These are phyloP conservation scores for Acer saccharum DNA, from an alignment of 345 rosid genomes.

Conservation along the genomic window DNA sequence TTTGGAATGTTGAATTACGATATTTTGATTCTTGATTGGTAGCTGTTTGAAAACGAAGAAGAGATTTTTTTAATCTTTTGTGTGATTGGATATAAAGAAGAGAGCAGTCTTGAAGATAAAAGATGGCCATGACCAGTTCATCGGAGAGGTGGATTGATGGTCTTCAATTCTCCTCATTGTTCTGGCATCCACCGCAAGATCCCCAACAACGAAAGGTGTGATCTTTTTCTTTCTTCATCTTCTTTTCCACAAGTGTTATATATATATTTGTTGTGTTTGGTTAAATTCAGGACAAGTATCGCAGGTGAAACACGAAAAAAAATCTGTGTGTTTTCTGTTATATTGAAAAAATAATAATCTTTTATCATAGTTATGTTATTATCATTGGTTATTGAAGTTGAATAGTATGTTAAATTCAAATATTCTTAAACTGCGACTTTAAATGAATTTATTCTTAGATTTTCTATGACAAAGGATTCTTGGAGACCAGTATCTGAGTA, in stretches of 20 bases:
- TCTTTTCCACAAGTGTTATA: not conserved
- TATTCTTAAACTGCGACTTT: not conserved
- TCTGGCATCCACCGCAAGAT: slow-evolving; percentile 88
- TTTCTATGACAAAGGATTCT: not conserved
- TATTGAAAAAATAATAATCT: not conserved
- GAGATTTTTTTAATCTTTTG: not conserved
- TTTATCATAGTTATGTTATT: not conserved
- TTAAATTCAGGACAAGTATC: not conserved
- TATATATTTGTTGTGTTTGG: slow-evolving; percentile 3
- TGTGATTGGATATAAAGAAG: slow-evolving; percentile 2
- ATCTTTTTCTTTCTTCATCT: not conserved
- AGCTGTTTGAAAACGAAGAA: slow-evolving; percentile 15
- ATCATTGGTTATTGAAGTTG: not conserved
- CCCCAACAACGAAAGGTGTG: slow-evolving; percentile 67
- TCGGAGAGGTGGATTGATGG: slow-evolving; percentile 95
- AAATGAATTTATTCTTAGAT: not conserved
- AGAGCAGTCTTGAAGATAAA: slow-evolving; percentile 6
- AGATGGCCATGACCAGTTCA: slow-evolving; percentile 77
- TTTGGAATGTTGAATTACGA: slow-evolving; percentile 51
- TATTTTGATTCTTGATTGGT: slow-evolving; percentile 55
- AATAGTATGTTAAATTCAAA: not conserved
- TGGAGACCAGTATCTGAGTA: not conserved
- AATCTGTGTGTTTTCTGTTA: not conserved
- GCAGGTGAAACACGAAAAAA: not conserved
- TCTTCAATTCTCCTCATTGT: slow-evolving; percentile 82